phyloP scores from a whole-genome alignment of 805 yeast genomes.

The Barnettozyma salicaria region DNA sequence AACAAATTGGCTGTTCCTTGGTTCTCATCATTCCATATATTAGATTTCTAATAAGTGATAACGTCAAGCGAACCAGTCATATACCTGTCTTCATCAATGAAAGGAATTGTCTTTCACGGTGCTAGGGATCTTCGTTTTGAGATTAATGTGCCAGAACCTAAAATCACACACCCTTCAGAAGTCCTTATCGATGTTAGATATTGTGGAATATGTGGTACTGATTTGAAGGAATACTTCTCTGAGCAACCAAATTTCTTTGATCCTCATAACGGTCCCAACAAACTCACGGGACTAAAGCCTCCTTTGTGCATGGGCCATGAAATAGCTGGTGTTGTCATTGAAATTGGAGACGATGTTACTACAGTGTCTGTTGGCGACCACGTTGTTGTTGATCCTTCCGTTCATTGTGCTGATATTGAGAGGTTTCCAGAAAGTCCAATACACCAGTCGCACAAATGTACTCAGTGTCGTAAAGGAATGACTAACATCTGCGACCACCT shows the following conservation, averaged over 20 bases:
- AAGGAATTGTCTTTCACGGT: slow-evolving; percentile 44
- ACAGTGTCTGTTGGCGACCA: slow-evolving; percentile 45
- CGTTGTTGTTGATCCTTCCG: slow-evolving; percentile 59
- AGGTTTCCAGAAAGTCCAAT: slow-evolving; percentile 33
- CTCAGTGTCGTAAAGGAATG: slow-evolving; percentile 43
- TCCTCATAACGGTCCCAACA: slow-evolving; percentile 31
- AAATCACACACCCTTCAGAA: slow-evolving; percentile 32
- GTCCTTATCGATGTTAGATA: slow-evolving; percentile 40
- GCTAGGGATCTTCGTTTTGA: slow-evolving; percentile 40
- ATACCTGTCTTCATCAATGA: too few relatives aligned
- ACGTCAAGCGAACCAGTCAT: too few relatives aligned
- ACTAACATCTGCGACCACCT: slow-evolving; percentile 47
- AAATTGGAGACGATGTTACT: slow-evolving; percentile 41
- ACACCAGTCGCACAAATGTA: slow-evolving; percentile 32
- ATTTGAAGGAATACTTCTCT: slow-evolving; percentile 46
- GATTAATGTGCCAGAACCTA: slow-evolving; percentile 31
- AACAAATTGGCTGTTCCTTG: too few relatives aligned
- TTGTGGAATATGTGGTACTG: slow-evolving; percentile 64
- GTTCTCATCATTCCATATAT: too few relatives aligned
- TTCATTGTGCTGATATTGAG: slow-evolving; percentile 45
- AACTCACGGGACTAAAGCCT: slow-evolving; percentile 34
- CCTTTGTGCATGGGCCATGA: slow-evolving; percentile 54
- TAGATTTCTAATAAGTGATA: too few relatives aligned
- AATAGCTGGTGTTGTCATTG: slow-evolving; percentile 40
- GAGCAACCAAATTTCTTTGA: slow-evolving; percentile 58